Conservation (phyloP, 257 asterid species). For the Forsythia viridissima region DNA sequence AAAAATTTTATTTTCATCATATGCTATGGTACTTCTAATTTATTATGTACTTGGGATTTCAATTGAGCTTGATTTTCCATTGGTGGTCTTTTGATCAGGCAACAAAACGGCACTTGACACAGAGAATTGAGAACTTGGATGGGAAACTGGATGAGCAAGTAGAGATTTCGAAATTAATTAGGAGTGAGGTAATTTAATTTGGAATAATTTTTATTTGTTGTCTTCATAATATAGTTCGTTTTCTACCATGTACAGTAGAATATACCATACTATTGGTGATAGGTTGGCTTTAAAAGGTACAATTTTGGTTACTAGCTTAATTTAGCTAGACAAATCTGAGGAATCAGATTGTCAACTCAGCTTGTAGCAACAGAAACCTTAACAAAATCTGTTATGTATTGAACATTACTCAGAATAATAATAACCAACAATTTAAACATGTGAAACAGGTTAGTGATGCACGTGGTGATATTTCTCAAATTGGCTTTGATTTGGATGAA, state of each 20-base stretch:
- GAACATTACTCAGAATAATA: constrained; percentile 13
- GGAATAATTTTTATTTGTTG: background rate
- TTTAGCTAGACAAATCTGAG: background rate
- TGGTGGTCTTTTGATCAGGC: constrained; percentile 47
- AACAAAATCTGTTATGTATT: background rate
- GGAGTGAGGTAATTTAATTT: constrained; percentile 53
- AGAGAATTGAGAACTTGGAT: constrained; percentile 89
- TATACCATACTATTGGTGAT: background rate
- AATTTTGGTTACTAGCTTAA: background rate
- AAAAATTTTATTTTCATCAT: background rate
- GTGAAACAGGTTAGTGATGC: constrained; percentile 60
- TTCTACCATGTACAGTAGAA: background rate
- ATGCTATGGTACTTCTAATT: background rate
- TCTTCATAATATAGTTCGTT: background rate
- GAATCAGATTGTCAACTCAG: background rate
- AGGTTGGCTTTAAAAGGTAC: background rate
- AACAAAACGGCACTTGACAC: constrained; percentile 87
- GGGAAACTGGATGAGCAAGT: constrained; percentile 90
- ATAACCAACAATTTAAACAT: constrained; percentile 10
- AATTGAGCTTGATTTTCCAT: constrained; percentile 5
- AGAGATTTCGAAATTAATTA: constrained; percentile 71
- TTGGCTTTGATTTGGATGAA: constrained; percentile 54
- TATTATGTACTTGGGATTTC: constrained; percentile 5
- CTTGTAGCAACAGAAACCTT: constrained; percentile 11
- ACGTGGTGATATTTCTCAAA: constrained; percentile 64